Evolutionary conservation across 2,329 filamentous ascomycete genomes (phyloP).

Genomic region (Cordyceps militaris): DNA sequence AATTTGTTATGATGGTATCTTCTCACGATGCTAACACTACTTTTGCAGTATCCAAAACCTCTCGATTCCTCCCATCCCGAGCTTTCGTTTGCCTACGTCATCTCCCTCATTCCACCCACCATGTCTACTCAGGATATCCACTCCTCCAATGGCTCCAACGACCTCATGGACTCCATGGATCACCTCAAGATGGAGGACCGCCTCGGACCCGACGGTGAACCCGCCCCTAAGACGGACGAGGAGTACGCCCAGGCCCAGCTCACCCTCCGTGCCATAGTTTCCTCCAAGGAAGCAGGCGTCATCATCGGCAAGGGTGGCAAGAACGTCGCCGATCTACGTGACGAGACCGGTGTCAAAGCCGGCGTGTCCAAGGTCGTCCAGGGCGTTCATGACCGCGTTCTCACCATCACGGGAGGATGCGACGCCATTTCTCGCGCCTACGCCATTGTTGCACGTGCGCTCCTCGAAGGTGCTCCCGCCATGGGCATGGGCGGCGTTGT

Average conservation of each 20-base stretch:
- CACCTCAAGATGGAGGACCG: constrained; percentile 61
- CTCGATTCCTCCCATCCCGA: neutral
- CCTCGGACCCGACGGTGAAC: constrained; percentile 67
- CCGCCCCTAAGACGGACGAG: constrained; percentile 84
- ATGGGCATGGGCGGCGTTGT: constrained; percentile 94
- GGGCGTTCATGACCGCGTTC: constrained; percentile 91
- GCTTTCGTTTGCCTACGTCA: constrained; percentile 2
- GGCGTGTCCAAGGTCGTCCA: constrained; percentile 98
- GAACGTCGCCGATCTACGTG: constrained; percentile 93
- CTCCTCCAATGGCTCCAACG: constrained; percentile 51
- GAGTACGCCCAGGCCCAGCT: constrained; percentile 91
- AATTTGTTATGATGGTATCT: neutral
- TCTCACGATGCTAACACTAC: neutral
- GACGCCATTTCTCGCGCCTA: constrained; percentile 89
- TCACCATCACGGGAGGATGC: constrained; percentile 88
- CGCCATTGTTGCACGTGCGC: constrained; percentile 80
- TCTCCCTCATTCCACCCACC: constrained; percentile 19
- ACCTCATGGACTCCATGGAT: constrained; percentile 54
- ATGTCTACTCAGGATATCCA: constrained; percentile 60
- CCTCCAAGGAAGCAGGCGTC: constrained; percentile 96
- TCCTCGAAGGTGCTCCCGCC: constrained; percentile 87
- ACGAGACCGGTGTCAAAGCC: constrained; percentile 96
- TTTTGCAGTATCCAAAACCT: neutral
- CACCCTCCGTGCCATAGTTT: constrained; percentile 94
- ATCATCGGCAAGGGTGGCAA: constrained; percentile 99